A percentile compares a stretch with the other conserved stretches of the same genome.
Conservation (phyloP, 495 filamentous ascomycete species). For the Pseudoneurospora amorphoporcata region DNA sequence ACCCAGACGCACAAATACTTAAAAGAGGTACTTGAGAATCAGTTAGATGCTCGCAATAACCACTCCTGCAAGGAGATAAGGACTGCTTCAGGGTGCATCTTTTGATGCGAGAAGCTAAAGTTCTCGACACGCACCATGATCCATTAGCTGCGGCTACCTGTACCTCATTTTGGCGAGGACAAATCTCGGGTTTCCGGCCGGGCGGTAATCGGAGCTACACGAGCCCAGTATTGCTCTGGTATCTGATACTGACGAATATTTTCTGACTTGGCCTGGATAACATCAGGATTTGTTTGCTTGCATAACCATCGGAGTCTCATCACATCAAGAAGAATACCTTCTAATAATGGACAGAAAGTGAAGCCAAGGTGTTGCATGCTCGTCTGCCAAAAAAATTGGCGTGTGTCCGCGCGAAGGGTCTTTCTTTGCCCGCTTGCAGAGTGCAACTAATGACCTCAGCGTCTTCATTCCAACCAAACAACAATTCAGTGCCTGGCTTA, state of each 20-base stretch:
- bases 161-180: not conserved
- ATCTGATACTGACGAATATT: not conserved
- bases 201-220: not conserved
- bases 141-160: not conserved
- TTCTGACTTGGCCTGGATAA: not conserved
- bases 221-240: not conserved
- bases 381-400: not conserved
- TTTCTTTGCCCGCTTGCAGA: not conserved
- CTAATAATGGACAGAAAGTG: not conserved
- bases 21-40: not conserved
- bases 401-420: not conserved
- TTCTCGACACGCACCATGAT: not conserved
- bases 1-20: not conserved
- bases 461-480: not conserved
- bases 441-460: not conserved
- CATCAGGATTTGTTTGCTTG: not conserved
- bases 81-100: not conserved
- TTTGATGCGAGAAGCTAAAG: not conserved
- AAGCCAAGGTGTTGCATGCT: not conserved
- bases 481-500: not conserved
- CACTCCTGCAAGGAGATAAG: not conserved
- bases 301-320: not conserved
- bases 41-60: not conserved
- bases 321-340: not conserved
- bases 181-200: not conserved